Percentiles rank a stretch among this genome's conserved stretches.
Conservation (phyloP, 1,284 basidiomycete genomes). For the Melampsora medusae region DNA sequence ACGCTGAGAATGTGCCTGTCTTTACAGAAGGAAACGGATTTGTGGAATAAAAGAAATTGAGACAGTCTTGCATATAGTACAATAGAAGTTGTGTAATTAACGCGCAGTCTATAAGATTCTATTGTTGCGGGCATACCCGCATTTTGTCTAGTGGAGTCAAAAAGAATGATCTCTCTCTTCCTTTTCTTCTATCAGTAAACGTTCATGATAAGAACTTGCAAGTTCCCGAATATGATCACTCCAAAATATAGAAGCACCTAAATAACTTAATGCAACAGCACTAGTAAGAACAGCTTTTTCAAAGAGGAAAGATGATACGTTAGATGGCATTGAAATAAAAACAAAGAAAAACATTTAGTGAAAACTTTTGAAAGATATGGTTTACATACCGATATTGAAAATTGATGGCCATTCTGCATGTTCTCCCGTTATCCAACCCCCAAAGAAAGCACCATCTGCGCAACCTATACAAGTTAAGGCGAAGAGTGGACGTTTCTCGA, state of each 20-base stretch:
- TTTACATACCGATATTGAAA: not conserved
- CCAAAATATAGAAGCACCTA: not conserved
- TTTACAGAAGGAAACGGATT: too few relatives aligned
- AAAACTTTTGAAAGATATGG: not conserved
- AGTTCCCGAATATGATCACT: conserved; percentile 1
- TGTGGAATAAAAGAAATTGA: too few relatives aligned
- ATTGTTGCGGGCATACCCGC: too few relatives aligned
- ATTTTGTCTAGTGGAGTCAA: too few relatives aligned
- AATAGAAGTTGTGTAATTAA: too few relatives aligned
- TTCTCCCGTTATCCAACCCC: not conserved
- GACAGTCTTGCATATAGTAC: too few relatives aligned
- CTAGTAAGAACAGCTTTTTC: not conserved
- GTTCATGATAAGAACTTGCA: not conserved
- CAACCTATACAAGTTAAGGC: not conserved
- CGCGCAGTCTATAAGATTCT: too few relatives aligned
- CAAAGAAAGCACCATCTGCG: not conserved
- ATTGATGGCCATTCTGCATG: not conserved
- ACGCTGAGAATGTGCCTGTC: too few relatives aligned
- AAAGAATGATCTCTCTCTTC: too few relatives aligned
- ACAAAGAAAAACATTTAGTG: not conserved
- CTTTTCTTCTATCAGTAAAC: not conserved
- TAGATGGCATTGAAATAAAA: too few relatives aligned
- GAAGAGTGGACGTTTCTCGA: not conserved
- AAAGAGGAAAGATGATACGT: not conserved
- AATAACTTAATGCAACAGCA: not conserved